phyloP scores from a whole-genome alignment of 768 basidiomycete genomes.

The Rhizopogon vinicolor region DNA sequence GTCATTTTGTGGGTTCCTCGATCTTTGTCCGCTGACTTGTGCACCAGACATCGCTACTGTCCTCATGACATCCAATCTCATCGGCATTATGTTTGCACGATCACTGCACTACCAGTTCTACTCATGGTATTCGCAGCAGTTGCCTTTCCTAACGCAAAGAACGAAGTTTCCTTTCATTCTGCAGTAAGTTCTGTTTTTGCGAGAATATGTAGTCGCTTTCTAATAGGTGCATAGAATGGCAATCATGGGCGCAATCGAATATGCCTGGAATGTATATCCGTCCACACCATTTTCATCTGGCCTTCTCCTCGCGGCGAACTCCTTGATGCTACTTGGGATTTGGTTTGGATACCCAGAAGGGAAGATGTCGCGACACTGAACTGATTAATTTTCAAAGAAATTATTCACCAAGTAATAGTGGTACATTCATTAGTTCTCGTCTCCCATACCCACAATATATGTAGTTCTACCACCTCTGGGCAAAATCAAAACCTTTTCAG shows the following conservation, averaged over 20 bases:
- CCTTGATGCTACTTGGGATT: slow-evolving; percentile 48
- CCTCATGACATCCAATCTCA: slow-evolving; percentile 86
- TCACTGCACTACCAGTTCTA: slow-evolving; percentile 99
- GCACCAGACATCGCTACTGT: slow-evolving; percentile 68
- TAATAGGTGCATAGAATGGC: slow-evolving; percentile 42
- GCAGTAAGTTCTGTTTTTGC: slow-evolving; percentile 44
- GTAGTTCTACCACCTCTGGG: slow-evolving; percentile 82
- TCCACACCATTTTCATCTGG: slow-evolving; percentile 67
- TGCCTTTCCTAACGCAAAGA: slow-evolving; percentile 80
- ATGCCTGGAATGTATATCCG: slow-evolving; percentile 86
- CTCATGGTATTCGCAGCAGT: slow-evolving; percentile 91
- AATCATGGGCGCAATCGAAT: slow-evolving; percentile 65
- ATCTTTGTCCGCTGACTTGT: slow-evolving; percentile 10
- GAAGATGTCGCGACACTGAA: slow-evolving; percentile 4
- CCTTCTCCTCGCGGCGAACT: slow-evolving; percentile 48
- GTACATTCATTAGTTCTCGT: slow-evolving; percentile 13
- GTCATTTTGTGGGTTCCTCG: slow-evolving; percentile 17
- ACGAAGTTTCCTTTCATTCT: slow-evolving; percentile 57
- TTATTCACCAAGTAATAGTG: not conserved
- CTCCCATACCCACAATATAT: slow-evolving; percentile 74
- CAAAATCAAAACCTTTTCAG: slow-evolving; percentile 73
- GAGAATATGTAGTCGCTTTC: not conserved
- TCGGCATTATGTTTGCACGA: slow-evolving; percentile 88
- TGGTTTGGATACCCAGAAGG: slow-evolving; percentile 47
- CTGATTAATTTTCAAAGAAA: not conserved